phyloP scores from a whole-genome alignment of 2,329 filamentous ascomycete species.

The Teratosphaeria nubilosa region DNA sequence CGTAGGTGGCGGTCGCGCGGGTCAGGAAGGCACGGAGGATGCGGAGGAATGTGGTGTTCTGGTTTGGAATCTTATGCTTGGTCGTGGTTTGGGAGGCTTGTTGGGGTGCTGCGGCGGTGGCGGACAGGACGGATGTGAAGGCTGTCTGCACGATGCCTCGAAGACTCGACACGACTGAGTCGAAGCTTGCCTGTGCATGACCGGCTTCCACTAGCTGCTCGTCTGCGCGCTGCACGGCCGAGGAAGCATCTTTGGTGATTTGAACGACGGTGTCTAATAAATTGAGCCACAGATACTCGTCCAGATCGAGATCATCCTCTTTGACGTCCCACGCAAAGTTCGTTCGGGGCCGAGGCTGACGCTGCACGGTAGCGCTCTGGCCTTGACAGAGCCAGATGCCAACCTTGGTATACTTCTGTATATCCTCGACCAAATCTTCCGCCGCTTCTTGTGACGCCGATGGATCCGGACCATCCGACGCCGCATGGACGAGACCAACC shows the following conservation, averaged over 20 bases:
- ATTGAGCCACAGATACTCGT: constrained; percentile 57
- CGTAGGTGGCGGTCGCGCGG: constrained; percentile 61
- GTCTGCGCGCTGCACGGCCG: constrained; percentile 18
- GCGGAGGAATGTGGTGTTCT: constrained; percentile 66
- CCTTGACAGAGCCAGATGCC: constrained; percentile 93
- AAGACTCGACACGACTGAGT: constrained; percentile 56
- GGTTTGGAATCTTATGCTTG: not conserved
- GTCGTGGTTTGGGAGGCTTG: constrained; percentile 24
- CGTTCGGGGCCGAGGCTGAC: constrained; percentile 10
- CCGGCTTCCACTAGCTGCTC: constrained; percentile 22
- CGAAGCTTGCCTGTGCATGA: constrained; percentile 38
- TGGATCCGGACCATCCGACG: constrained; percentile 46
- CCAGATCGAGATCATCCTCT: constrained; percentile 47
- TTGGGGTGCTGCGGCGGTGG: constrained; percentile 47
- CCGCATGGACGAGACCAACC: constrained; percentile 58
- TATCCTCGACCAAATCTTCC: constrained; percentile 61
- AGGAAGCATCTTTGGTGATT: constrained; percentile 33
- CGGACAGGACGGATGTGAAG: constrained; percentile 75
- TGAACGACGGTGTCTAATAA: constrained; percentile 53
- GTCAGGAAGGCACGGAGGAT: constrained; percentile 83
- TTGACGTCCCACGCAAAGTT: constrained; percentile 33
- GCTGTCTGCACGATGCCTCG: constrained; percentile 77
- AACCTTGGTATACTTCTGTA: constrained; percentile 85
- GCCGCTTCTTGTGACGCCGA: constrained; percentile 54
- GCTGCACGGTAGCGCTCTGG: constrained; percentile 54